These are phyloP conservation scores for Veloboletus limbatus DNA, from an alignment of 1,284 basidiomycete species.

Conservation along the genomic window DNA sequence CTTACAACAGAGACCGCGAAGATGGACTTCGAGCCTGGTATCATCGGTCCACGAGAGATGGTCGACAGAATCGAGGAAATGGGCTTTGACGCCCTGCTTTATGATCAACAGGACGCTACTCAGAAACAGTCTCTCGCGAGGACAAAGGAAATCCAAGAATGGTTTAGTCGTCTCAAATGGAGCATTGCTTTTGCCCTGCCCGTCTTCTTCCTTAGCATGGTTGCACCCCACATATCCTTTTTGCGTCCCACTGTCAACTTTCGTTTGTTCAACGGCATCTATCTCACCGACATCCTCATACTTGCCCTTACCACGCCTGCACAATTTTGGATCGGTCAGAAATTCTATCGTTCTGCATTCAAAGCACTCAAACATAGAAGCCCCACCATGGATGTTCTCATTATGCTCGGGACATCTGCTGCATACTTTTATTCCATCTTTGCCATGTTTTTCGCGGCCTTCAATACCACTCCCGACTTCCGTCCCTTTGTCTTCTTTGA, in stretches of 20 bases:
- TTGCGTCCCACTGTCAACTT: slow-evolving; percentile 48
- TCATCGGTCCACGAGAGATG: slow-evolving; percentile 80
- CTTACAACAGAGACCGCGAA: slow-evolving; percentile 72
- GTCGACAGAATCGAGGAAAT: slow-evolving; percentile 85
- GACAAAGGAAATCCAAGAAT: slow-evolving; percentile 89
- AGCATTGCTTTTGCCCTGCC: slow-evolving; percentile 83
- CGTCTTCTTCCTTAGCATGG: slow-evolving; percentile 91
- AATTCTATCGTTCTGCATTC: slow-evolving; percentile 89
- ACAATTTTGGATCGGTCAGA: slow-evolving; percentile 88
- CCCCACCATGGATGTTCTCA: slow-evolving; percentile 96
- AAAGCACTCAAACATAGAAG: slow-evolving; percentile 87
- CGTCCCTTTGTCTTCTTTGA: slow-evolving; percentile 95
- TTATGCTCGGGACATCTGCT: slow-evolving; percentile 92
- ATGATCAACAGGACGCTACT: slow-evolving; percentile 78
- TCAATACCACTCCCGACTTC: slow-evolving; percentile 62
- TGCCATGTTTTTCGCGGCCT: slow-evolving; percentile 66
- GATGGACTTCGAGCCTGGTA: slow-evolving; percentile 71
- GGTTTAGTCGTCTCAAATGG: slow-evolving; percentile 80
- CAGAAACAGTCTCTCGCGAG: slow-evolving; percentile 90
- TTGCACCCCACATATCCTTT: slow-evolving; percentile 72
- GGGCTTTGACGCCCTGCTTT: slow-evolving; percentile 89
- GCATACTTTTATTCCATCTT: slow-evolving; percentile 90
- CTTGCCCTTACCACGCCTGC: slow-evolving; percentile 87
- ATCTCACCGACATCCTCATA: slow-evolving; percentile 82
- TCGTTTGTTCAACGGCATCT: slow-evolving; percentile 63